Evolutionary conservation across 441 rosid species (phyloP), one percentile per base, ranked within the genome.

Genomic region (Bocquillonia castaneifolia): DNA sequence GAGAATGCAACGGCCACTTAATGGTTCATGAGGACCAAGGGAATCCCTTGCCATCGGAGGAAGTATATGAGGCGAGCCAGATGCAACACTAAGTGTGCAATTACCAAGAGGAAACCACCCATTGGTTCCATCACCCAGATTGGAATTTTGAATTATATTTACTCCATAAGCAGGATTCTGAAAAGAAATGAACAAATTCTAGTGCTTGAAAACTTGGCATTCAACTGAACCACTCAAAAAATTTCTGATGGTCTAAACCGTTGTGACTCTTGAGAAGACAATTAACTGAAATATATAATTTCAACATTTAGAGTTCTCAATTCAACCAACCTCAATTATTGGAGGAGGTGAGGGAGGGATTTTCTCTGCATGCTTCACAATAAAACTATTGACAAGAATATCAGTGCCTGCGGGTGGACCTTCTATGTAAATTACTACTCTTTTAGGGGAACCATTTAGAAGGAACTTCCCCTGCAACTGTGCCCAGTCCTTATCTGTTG

Each of bases 21-120:
- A 77, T 58, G 95, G 86, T 58, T 64, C 87, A 66, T 79, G 84
- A 73, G 74, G 82, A 53, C 92, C 92, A 22, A 91, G 89, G 32
- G 98, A 85, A 50, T 83, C 89, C 78, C 92, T 89, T 1, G 95
- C 98, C 91, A 83, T 85, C 50, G 95, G 93, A 14, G 98, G 97
- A 25, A 91, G 81, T 72, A 88, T 76, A 64, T 55, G 85, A 8
- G 97, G 97, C n/a, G 98, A 82, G n/a, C 98, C 97, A 59, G 81
- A 75, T 66, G 73, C 85, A 71, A 85, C 79, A 53, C 76, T 82
- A 56, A 89, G 78, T 68, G 77, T 76, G 80, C 97, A 93, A 71
- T 72, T 80, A 47, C 96, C 98, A 12, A 93, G 87, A 20, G 91
- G 81, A 77, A 91, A 91, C 97, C 98, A 93, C 23, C 86, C 88